These are phyloP conservation scores for Bryoglossum gracile DNA, from an alignment of 495 filamentous ascomycete genomes.

Conservation along the genomic window DNA sequence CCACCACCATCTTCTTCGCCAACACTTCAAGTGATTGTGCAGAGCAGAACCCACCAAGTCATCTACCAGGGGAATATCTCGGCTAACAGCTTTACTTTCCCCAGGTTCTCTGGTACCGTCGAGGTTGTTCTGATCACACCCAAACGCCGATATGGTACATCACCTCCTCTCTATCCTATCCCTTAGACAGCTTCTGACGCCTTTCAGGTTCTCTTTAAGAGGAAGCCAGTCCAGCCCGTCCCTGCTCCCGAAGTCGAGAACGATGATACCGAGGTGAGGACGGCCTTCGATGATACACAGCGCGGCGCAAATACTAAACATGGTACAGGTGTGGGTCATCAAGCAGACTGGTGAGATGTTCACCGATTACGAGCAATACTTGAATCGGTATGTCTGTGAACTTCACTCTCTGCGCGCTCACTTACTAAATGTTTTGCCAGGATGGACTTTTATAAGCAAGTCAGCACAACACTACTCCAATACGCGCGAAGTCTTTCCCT, in stretches of 20 bases:
- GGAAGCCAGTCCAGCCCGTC: slow-evolving; percentile 87
- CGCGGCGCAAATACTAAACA: slow-evolving; percentile 14
- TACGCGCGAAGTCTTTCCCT: slow-evolving; percentile 5
- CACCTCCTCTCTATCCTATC: slow-evolving; percentile 6
- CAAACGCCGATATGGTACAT: slow-evolving; percentile 30
- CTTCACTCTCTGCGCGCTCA: neutral
- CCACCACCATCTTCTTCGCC: neutral
- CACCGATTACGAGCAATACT: slow-evolving; percentile 78
- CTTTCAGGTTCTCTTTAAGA: slow-evolving; percentile 82
- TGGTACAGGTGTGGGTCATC: slow-evolving; percentile 79
- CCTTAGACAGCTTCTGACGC: slow-evolving; percentile 7
- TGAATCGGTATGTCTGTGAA: slow-evolving; percentile 55
- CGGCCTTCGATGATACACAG: neutral
- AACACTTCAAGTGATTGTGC: slow-evolving; percentile 9
- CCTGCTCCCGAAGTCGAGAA: slow-evolving; percentile 64
- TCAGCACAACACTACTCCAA: slow-evolving; percentile 29
- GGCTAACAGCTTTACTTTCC: slow-evolving; percentile 14
- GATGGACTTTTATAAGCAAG: slow-evolving; percentile 91
- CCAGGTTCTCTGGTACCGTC: slow-evolving; percentile 14
- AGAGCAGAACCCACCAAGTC: too few species aligned
- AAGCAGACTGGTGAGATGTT: slow-evolving; percentile 87
- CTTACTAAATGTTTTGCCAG: slow-evolving; percentile 37
- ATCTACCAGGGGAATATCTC: slow-evolving; percentile 4
- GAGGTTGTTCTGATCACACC: slow-evolving; percentile 4
- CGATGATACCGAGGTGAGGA: slow-evolving; percentile 69